phyloP scores from a whole-genome alignment of 371 early-diverging fungal species.

The Fennellomyces sp. region DNA sequence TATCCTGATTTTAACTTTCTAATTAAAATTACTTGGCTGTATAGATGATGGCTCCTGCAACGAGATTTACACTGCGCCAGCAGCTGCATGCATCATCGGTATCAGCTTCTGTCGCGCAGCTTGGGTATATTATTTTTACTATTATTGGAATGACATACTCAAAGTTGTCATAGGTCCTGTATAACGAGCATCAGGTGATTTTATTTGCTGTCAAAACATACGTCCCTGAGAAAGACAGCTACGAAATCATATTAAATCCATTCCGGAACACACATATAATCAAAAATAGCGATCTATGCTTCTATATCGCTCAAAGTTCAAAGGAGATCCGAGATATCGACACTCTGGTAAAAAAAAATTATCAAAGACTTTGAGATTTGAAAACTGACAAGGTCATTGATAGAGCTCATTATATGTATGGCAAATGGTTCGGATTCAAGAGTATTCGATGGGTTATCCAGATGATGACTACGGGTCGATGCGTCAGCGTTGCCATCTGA shows the following conservation, averaged over 20 bases:
- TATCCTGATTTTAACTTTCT: no score
- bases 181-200: slow-evolving; percentile 72
- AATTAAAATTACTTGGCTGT: no score
- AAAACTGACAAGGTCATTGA: no score
- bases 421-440: slow-evolving; percentile 18
- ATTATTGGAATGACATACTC: slow-evolving; percentile 3
- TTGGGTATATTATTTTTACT: slow-evolving; percentile 41
- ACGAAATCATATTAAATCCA: slow-evolving; percentile 69
- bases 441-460: neutral
- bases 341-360: slow-evolving; percentile 34
- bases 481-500: neutral
- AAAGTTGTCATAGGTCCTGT: slow-evolving; percentile 58
- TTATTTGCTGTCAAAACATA: slow-evolving; percentile 63
- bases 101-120: slow-evolving; percentile 64
- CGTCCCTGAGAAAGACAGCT: slow-evolving; percentile 18
- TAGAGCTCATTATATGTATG: slow-evolving; percentile 24
- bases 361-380: no score
- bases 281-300: slow-evolving; percentile 52
- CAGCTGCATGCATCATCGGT: slow-evolving; percentile 62
- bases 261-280: slow-evolving; percentile 53
- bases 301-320: slow-evolving; percentile 68
- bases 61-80: slow-evolving; percentile 62
- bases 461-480: neutral
- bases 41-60: slow-evolving; percentile 73
- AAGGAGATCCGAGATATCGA: slow-evolving; percentile 54